Evolutionary conservation across 140 eudicot species (phyloP).

Genomic region (Flaveria floridana): DNA sequence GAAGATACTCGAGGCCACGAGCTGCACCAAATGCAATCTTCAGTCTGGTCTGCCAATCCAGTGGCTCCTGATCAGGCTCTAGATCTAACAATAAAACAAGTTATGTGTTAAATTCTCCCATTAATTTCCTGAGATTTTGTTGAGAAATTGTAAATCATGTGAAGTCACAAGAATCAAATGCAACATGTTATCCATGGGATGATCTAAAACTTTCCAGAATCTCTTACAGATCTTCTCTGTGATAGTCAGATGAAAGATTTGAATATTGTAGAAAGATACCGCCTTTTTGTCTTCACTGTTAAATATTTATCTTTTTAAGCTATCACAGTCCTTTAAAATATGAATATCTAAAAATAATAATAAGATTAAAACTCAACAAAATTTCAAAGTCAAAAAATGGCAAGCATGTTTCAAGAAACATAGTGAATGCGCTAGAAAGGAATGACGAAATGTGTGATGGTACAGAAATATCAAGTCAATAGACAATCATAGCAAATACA

Average conservation of each 20-base stretch:
- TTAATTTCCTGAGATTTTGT: background rate
- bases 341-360: background rate
- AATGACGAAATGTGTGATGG: background rate
- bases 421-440: background rate
- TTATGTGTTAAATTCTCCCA: background rate
- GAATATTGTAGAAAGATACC: background rate
- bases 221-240: slow-evolving; percentile 13
- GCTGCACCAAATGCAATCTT: slow-evolving; percentile 92
- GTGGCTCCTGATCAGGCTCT: slow-evolving; percentile 52
- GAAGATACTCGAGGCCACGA: slow-evolving; percentile 86
- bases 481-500: slow-evolving; percentile 4
- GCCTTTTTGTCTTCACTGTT: background rate
- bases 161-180: slow-evolving; percentile 32
- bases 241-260: slow-evolving; percentile 18
- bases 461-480: background rate
- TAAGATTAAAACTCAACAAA: background rate
- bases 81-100: slow-evolving; percentile 37
- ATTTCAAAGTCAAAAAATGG: background rate
- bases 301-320: background rate
- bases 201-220: background rate
- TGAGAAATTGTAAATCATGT: slow-evolving; percentile 18
- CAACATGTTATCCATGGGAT: background rate
- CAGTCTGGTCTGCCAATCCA: slow-evolving; percentile 74
- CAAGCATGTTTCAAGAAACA: background rate
- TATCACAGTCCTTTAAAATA: slow-evolving; percentile 5